Conservation (phyloP, 805 yeast species). For the Kazachstania martiniae region DNA sequence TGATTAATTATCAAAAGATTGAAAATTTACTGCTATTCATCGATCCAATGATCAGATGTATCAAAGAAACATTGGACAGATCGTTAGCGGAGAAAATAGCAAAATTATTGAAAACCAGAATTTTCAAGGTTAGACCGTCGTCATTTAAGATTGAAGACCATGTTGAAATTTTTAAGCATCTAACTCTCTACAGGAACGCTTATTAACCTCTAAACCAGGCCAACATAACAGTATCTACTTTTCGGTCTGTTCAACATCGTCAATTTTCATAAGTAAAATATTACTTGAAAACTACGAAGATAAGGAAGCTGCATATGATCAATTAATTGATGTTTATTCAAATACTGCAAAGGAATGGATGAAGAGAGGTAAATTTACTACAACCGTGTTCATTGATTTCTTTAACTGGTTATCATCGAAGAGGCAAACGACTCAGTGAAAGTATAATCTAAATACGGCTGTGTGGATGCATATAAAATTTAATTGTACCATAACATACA, state of each 20-base stretch:
- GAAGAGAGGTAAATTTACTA: slow-evolving; percentile 16
- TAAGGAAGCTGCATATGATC: slow-evolving; percentile 30
- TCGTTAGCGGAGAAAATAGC: slow-evolving; percentile 65
- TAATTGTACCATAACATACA: neutral
- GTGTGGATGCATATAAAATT: neutral
- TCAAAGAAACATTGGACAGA: slow-evolving; percentile 59
- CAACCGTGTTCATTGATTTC: slow-evolving; percentile 54
- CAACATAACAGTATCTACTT: slow-evolving; percentile 29
- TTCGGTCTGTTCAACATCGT: slow-evolving; percentile 47
- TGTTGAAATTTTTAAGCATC: slow-evolving; percentile 23
- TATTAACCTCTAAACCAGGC: slow-evolving; percentile 28
- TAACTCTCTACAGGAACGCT: slow-evolving; percentile 33
- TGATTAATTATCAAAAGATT: slow-evolving; percentile 6
- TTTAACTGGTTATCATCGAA: slow-evolving; percentile 68
- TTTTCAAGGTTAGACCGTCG: slow-evolving; percentile 39
- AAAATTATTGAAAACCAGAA: slow-evolving; percentile 49
- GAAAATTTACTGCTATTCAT: slow-evolving; percentile 33
- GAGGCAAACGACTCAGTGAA: slow-evolving; percentile 16
- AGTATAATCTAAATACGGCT: neutral
- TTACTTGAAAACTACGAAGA: slow-evolving; percentile 29
- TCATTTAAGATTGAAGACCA: slow-evolving; percentile 11
- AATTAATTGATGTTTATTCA: slow-evolving; percentile 46
- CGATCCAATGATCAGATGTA: slow-evolving; percentile 47
- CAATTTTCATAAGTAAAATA: slow-evolving; percentile 48
- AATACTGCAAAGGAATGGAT: slow-evolving; percentile 49